These are phyloP conservation scores for Lactifluus pinguis DNA, from an alignment of 768 basidiomycete genomes.

Conservation along the genomic window DNA sequence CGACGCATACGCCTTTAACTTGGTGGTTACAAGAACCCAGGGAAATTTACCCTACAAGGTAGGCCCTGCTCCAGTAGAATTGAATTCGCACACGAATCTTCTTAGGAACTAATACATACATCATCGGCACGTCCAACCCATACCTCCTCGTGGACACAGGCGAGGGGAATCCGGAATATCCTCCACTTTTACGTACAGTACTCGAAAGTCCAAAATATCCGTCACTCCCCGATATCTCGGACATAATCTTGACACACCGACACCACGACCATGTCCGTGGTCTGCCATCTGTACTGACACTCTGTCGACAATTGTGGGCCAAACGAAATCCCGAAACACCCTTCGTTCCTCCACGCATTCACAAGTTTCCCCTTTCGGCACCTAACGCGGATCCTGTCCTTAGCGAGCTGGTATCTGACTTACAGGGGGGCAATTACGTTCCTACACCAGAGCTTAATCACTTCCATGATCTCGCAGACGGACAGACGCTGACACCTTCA, in stretches of 20 bases:
- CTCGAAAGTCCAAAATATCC: slow-evolving; percentile 37
- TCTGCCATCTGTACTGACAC: slow-evolving; percentile 55
- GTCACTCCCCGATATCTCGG: slow-evolving; percentile 55
- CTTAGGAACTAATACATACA: slow-evolving; percentile 83
- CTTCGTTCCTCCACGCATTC: slow-evolving; percentile 61
- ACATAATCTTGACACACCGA: slow-evolving; percentile 88
- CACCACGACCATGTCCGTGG: slow-evolving; percentile 84
- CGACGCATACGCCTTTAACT: neutral
- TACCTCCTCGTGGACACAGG: slow-evolving; percentile 80
- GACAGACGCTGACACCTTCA: slow-evolving; percentile 40
- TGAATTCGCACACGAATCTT: neutral
- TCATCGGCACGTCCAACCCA: slow-evolving; percentile 61
- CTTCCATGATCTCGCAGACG: slow-evolving; percentile 53
- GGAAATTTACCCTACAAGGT: slow-evolving; percentile 86
- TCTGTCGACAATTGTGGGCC: slow-evolving; percentile 59
- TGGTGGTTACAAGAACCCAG: slow-evolving; percentile 55
- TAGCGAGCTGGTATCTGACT: slow-evolving; percentile 32
- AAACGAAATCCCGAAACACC: slow-evolving; percentile 30
- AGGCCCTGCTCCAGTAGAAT: neutral
- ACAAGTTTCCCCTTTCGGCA: slow-evolving; percentile 52
- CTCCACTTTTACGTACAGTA: slow-evolving; percentile 53
- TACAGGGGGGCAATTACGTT: slow-evolving; percentile 38
- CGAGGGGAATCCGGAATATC: slow-evolving; percentile 62
- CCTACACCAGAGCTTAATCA: slow-evolving; percentile 33
- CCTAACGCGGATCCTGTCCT: slow-evolving; percentile 29